Evolutionary conservation across 805 yeast genomes (phyloP), one percentile per base, ranked within the genome.

Genomic region (Metschnikowia dekortorum): DNA sequence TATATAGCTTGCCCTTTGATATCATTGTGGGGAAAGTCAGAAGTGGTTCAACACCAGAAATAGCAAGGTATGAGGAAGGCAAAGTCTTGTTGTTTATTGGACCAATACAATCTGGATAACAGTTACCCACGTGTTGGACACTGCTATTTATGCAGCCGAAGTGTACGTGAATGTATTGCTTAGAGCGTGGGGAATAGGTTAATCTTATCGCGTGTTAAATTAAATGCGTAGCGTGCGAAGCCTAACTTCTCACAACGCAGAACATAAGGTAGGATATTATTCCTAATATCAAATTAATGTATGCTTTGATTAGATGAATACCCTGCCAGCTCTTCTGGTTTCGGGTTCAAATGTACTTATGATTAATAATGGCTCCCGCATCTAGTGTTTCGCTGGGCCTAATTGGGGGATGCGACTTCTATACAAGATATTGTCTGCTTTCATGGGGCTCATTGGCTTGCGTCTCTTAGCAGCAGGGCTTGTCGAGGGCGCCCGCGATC

Each of bases 391-490:
- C 4, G 40, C 16, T n/a, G 40, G 53, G 28, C 39, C 43, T 11
- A 55, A 41, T 29, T 53, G 58, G 5, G 58, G 58, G 18, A 55
- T 55, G 38, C 46, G 49, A 39, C 58, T 55, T 18, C 49, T 41
- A 22, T 44, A 41, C 36, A 37, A 39, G 7, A 38, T 48, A 18
- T n/a, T 46, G 32, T 49, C 47, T 7, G 38, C 30, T 22, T 42
- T 47, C n/a, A 29, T 16, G 2, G 57, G 57, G 22, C 52, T 44
- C 50, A 37, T 44, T 6, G 51, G 46, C 39, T 46, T 49, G 28
- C 51, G 43, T 30, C 57, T 50, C 29, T 55, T 55, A 22, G 41
- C 31, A 2, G 35, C 49, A 5, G 49, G 39, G 30, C 45, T 38
- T 9, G 14, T 14, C 30, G 30, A 38, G 8, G 49, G 41, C 2